phyloP scores from a whole-genome alignment of 2,329 filamentous ascomycete genomes.

The Fusarium nelsonii region DNA sequence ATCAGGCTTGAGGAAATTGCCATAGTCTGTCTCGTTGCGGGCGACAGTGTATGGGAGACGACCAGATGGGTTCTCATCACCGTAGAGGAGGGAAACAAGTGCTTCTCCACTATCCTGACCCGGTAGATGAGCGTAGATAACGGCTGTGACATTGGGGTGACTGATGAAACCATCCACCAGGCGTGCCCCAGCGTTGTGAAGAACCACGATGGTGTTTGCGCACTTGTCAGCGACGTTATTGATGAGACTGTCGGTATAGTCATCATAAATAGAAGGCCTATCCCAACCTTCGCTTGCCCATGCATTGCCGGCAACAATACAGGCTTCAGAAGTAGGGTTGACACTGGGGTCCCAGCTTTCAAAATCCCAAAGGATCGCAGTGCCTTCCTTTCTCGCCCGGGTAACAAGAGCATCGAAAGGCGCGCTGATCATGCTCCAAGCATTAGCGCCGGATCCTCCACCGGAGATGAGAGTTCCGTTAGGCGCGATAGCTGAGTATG shows the following conservation, averaged over 20 bases:
- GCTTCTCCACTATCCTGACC: conserved; percentile 73
- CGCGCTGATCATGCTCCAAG: background rate
- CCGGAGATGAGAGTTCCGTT: conserved; percentile 12
- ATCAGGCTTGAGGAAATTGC: background rate
- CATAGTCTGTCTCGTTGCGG: conserved; percentile 54
- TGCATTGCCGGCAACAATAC: conserved; percentile 86
- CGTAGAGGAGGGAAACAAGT: conserved; percentile 68
- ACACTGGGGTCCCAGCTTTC: conserved; percentile 12
- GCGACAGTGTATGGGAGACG: conserved; percentile 73
- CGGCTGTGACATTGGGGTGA: conserved; percentile 72
- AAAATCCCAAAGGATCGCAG: conserved; percentile 12
- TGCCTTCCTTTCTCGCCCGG: background rate
- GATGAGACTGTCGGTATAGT: conserved; percentile 71
- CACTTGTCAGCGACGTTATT: conserved; percentile 70
- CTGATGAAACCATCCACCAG: conserved; percentile 64
- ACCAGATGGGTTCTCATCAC: conserved; percentile 66
- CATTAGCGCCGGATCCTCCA: conserved; percentile 15
- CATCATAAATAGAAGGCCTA: conserved; percentile 74
- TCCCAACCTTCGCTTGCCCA: conserved; percentile 84
- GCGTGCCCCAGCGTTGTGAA: conserved; percentile 73
- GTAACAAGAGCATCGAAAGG: conserved; percentile 11
- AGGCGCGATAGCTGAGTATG: conserved; percentile 5
- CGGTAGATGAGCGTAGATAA: conserved; percentile 72
- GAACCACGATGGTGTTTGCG: conserved; percentile 72
- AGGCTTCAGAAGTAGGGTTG: conserved; percentile 57